phyloP scores from a whole-genome alignment of 2,329 filamentous ascomycete genomes.

The Trichoderma afroharzianum region DNA sequence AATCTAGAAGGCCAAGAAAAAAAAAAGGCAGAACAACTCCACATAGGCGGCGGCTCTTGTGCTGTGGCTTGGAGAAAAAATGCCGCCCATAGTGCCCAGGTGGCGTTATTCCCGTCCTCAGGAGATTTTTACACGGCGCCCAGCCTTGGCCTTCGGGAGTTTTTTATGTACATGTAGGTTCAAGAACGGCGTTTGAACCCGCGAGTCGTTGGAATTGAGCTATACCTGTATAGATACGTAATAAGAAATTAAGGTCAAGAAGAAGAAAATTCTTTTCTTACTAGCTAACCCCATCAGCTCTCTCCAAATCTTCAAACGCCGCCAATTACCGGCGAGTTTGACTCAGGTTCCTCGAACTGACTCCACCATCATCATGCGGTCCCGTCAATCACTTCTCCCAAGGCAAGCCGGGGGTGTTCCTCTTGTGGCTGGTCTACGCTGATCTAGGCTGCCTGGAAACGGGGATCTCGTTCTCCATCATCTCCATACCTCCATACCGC shows the following conservation, averaged over 20 bases:
- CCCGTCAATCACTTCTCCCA: neutral
- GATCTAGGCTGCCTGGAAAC: conserved; percentile 8
- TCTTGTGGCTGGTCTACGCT: neutral
- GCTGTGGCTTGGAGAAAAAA: neutral
- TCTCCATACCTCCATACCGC: conserved; percentile 3
- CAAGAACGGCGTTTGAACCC: neutral
- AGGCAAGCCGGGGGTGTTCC: neutral
- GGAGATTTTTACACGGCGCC: neutral
- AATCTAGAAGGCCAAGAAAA: conserved; percentile 11
- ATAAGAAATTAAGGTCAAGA: neutral
- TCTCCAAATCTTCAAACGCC: neutral
- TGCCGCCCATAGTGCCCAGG: neutral
- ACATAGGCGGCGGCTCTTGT: conserved; percentile 3
- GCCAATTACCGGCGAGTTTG: neutral
- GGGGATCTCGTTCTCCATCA: conserved; percentile 10
- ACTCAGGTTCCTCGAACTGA: neutral
- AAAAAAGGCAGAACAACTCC: neutral
- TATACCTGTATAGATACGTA: neutral
- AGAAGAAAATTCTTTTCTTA: conserved; percentile 3
- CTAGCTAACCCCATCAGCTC: neutral
- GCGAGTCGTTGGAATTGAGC: neutral
- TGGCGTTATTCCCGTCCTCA: neutral
- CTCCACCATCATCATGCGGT: conserved; percentile 4
- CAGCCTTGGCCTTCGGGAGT: neutral
- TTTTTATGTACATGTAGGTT: neutral